Conservation (phyloP, 768 basidiomycete genomes). For the Tephrocybe sp. region DNA sequence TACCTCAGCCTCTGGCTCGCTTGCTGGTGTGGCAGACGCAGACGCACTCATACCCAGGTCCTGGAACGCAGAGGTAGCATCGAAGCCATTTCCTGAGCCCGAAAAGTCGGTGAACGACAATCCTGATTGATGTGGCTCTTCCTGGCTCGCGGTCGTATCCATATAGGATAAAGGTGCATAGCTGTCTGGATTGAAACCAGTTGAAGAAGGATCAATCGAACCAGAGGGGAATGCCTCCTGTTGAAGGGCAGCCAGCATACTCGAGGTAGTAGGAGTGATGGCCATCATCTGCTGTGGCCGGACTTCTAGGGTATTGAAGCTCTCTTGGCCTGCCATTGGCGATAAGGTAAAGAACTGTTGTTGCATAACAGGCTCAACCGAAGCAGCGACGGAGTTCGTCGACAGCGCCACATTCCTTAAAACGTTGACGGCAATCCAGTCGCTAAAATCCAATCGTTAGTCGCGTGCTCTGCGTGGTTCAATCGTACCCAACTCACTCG, state of each 20-base stretch:
- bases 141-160: slow-evolving; percentile 64
- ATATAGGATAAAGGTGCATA: slow-evolving; percentile 75
- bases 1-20: slow-evolving; percentile 60
- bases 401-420: slow-evolving; percentile 83
- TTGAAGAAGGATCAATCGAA: slow-evolving; percentile 61
- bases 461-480: slow-evolving; percentile 9
- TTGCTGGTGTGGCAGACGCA: slow-evolving; percentile 46
- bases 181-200: slow-evolving; percentile 63
- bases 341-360: slow-evolving; percentile 85
- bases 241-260: slow-evolving; percentile 87
- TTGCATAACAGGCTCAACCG: slow-evolving; percentile 89
- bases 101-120: slow-evolving; percentile 72
- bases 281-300: slow-evolving; percentile 62
- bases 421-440: slow-evolving; percentile 91
- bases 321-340: slow-evolving; percentile 88
- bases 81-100: slow-evolving; percentile 60
- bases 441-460: slow-evolving; percentile 41
- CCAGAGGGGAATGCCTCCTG: slow-evolving; percentile 67
- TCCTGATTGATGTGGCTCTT: slow-evolving; percentile 65
- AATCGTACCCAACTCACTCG: slow-evolving; percentile 53
- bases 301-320: slow-evolving; percentile 63
- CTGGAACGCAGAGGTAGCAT: slow-evolving; percentile 66
- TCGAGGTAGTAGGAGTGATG: slow-evolving; percentile 84
- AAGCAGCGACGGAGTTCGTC: slow-evolving; percentile 88
- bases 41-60: slow-evolving; percentile 58